phyloP scores from a whole-genome alignment of 164 flowering plant genomes.

The Tetracentron sinense region DNA sequence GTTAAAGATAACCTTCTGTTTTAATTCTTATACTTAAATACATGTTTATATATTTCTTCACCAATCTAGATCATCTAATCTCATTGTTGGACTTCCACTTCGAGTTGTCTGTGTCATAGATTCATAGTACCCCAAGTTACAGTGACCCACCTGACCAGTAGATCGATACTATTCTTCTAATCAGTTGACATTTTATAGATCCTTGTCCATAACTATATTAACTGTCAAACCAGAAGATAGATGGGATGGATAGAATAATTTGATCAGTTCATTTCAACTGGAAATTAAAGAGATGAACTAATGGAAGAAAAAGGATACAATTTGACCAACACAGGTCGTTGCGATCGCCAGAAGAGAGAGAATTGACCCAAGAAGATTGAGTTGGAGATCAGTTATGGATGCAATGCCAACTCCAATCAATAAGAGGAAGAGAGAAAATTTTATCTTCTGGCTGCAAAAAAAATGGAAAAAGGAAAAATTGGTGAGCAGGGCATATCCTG shows the following conservation, averaged over 20 bases:
- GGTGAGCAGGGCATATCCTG: neutral
- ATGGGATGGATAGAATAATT: no score
- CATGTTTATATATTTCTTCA: neutral
- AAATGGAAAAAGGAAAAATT: neutral
- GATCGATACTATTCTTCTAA: no score
- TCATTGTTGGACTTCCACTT: no score
- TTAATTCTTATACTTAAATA: neutral
- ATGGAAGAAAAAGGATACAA: constrained; percentile 57
- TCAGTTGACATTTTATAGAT: no score
- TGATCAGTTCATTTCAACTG: no score
- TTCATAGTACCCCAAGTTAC: no score
- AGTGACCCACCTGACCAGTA: no score
- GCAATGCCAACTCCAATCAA: constrained; percentile 94
- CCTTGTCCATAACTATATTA: no score
- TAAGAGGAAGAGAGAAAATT: constrained; percentile 65
- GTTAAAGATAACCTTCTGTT: constrained; percentile 35
- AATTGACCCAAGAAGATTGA: constrained; percentile 77
- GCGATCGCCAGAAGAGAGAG: constrained; percentile 85
- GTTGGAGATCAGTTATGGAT: constrained; percentile 92
- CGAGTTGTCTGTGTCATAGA: no score
- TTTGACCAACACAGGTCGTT: constrained; percentile 97
- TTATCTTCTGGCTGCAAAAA: constrained; percentile 73
- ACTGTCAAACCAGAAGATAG: neutral
- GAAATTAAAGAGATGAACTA: neutral
- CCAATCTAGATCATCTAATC: no score